phyloP scores from a whole-genome alignment of 2,329 filamentous ascomycete genomes.

The Xylaria sp. region DNA sequence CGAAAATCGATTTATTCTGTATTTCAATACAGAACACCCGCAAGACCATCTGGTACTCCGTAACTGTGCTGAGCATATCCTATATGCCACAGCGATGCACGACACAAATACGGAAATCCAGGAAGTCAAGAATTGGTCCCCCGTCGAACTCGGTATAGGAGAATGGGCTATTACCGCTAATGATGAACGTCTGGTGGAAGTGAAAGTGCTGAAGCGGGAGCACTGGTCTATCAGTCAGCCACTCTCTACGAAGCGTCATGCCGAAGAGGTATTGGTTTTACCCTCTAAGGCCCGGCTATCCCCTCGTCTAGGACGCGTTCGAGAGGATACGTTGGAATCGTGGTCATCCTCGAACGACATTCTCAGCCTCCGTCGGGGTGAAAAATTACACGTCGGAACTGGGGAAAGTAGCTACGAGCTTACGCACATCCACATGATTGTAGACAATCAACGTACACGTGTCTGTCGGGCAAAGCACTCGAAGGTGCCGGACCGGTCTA shows the following conservation, averaged over 20 bases:
- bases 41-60: not conserved
- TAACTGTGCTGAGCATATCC: not conserved
- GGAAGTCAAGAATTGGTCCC: not conserved
- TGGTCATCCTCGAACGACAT: not conserved
- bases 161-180: not conserved
- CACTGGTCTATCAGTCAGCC: not conserved
- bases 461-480: conserved; percentile 2
- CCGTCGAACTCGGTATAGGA: not conserved
- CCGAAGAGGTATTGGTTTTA: not conserved
- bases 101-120: not conserved
- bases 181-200: not conserved
- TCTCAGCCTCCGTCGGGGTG: not conserved
- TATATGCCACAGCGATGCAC: not conserved
- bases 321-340: not conserved
- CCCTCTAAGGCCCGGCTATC: not conserved
- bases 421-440: not conserved
- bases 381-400: not conserved
- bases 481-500: not conserved
- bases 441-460: not conserved
- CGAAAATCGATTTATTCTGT: not conserved
- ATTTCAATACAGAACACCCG: not conserved
- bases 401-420: not conserved
- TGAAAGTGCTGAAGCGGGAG: not conserved
- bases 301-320: not conserved
- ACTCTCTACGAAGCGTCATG: not conserved